Evolutionary conservation across 805 yeast species (phyloP).

Genomic region (Monosporozyma solicola): DNA sequence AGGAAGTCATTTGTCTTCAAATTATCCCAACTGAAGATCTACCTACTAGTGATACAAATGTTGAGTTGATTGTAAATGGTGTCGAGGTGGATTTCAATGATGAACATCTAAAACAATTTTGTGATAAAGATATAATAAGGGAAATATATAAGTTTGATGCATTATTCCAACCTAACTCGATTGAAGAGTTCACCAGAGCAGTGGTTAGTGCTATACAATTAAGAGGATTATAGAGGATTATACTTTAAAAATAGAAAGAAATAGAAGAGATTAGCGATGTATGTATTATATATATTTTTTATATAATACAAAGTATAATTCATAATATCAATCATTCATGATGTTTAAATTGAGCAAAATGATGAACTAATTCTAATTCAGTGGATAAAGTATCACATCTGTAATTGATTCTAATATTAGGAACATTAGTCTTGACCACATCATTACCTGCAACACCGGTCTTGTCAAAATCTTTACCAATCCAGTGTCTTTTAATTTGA

Average conservation of each 20-base stretch:
- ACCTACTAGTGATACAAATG: neutral
- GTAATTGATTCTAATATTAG: conserved; percentile 75
- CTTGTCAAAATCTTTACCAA: conserved; percentile 54
- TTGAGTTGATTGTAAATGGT: conserved; percentile 26
- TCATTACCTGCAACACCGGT: conserved; percentile 76
- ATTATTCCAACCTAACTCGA: conserved; percentile 14
- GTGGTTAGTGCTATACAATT: conserved; percentile 41
- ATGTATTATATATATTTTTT: neutral
- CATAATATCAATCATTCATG: neutral
- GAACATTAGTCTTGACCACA: conserved; percentile 91
- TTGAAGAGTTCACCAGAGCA: conserved; percentile 31
- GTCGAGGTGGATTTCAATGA: conserved; percentile 29
- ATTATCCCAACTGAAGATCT: conserved; percentile 11
- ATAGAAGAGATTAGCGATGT: neutral
- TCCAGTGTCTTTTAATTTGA: conserved; percentile 82
- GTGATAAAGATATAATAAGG: conserved; percentile 31
- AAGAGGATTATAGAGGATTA: conserved; percentile 32
- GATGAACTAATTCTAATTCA: conserved; percentile 59
- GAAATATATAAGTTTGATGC: conserved; percentile 26
- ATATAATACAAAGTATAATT: neutral
- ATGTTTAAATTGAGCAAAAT: conserved; percentile 37
- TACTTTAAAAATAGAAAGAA: neutral
- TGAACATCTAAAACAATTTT: conserved; percentile 21
- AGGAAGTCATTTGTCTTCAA: conserved; percentile 31
- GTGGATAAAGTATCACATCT: conserved; percentile 71